Evolutionary conservation across 2,329 filamentous ascomycete genomes (phyloP), one percentile per base, ranked within the genome.

Genomic region (Metarhizium brunneum): DNA sequence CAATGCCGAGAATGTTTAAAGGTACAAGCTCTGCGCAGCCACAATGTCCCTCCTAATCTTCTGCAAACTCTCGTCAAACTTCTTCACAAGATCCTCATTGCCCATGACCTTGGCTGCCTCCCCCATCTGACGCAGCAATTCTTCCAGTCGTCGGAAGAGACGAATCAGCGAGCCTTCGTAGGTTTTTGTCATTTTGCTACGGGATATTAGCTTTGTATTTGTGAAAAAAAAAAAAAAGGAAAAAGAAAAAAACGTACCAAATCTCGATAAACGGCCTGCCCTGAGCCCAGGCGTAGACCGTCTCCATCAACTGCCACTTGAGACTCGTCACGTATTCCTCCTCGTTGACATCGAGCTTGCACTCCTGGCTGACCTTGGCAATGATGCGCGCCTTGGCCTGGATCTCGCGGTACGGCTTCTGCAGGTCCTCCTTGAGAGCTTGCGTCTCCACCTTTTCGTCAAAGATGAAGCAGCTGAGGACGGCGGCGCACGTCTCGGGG

Each of bases 81-180:
- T 96, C 68, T 86, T 82, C 66, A 92, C 88, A 56, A 99, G 77
- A 65, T 97, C 94, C 58, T 95, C 90, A 69, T 88, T 96, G 65
- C 94, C 94, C 94, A 99, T 99, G 60, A 96, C 92, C 75, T 96
- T 97, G 61, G 89, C 84, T 29, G 92, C 94, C 73, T 97, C 89
- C 16, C 88, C 92, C 82, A 97, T 95, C 72, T 99, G 94, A 62
- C 94, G 84, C 40, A 99, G 78, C 56, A 96, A 79, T 73, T 99
- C 94, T 72, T 99, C 94, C 36, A 99, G 79, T 20, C 94, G 88
- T 54, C 94, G 88, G 83, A 99, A 99, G 43, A 96, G 84, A 51
- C 94, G 90, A 64, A 99, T 97, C 58, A 99, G 77, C 57, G 90
- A 96, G 58, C 94, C 94, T 75, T 99, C 94, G 72, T 96, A 99